These are phyloP conservation scores for Cyclotella atomus DNA, from an alignment of 108 stramenopile species.

Conservation along the genomic window DNA sequence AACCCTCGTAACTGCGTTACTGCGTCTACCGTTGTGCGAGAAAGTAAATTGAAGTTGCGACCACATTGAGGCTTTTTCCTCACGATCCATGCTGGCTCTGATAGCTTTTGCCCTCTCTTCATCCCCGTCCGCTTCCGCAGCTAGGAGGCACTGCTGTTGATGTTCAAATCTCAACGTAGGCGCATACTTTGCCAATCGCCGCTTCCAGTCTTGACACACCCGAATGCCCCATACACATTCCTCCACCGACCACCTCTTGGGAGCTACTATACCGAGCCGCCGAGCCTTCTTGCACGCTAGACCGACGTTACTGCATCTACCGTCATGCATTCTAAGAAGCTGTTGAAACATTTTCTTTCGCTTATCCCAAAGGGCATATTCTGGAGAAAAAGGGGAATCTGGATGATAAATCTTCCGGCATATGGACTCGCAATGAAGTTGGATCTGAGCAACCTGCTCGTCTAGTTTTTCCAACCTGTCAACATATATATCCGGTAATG, in stretches of 20 bases:
- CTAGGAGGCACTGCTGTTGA: neutral
- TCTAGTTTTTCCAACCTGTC: neutral
- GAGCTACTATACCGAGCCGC: neutral
- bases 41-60: neutral
- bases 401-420: conserved; percentile 4
- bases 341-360: neutral
- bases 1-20: neutral
- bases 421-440: neutral
- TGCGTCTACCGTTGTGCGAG: neutral
- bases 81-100: neutral
- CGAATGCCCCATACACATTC: neutral
- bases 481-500: neutral
- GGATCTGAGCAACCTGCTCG: neutral
- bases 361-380: neutral
- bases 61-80: neutral
- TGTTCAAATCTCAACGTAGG: neutral
- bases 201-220: neutral
- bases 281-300: neutral
- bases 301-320: neutral
- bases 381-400: neutral
- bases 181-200: neutral
- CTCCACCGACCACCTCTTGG: neutral
- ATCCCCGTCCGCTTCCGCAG: neutral
- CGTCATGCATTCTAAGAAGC: neutral
- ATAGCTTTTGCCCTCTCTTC: neutral